These are phyloP conservation scores for Alternaria infectoria DNA, from an alignment of 2,329 filamentous ascomycete genomes.

Conservation along the genomic window DNA sequence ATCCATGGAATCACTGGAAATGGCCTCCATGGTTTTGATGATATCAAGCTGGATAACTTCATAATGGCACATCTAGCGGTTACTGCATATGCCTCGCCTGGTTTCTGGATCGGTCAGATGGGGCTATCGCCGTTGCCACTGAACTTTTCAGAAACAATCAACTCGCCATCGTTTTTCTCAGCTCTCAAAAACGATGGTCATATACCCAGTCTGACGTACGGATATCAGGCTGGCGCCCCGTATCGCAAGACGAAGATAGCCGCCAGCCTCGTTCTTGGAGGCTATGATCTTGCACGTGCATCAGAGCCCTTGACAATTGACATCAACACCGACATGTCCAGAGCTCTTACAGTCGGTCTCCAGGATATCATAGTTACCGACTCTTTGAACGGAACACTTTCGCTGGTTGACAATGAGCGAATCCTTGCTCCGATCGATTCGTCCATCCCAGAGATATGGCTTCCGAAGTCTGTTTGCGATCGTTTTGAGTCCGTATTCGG, in stretches of 20 bases:
- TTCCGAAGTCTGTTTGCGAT: neutral
- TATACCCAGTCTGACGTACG: neutral
- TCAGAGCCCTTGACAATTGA: neutral
- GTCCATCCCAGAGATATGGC: neutral
- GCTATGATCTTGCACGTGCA: neutral
- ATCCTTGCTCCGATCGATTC: neutral
- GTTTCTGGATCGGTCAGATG: neutral
- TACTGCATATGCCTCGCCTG: neutral
- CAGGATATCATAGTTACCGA: neutral
- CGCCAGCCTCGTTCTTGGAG: neutral
- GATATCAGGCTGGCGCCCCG: neutral
- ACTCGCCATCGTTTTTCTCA: neutral
- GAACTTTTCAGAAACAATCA: neutral
- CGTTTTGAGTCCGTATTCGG: conserved; percentile 1
- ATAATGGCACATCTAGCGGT: neutral
- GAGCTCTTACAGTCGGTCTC: neutral
- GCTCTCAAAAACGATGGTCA: neutral
- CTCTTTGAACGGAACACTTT: neutral
- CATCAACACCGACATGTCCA: neutral
- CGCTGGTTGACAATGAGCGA: neutral
- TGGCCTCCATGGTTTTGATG: neutral
- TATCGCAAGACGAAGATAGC: neutral
- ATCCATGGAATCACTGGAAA: neutral
- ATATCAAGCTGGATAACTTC: neutral
- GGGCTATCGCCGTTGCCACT: neutral